Evolutionary conservation across 2,329 filamentous ascomycete genomes (phyloP).

Genomic region (Colletotrichum karsti): DNA sequence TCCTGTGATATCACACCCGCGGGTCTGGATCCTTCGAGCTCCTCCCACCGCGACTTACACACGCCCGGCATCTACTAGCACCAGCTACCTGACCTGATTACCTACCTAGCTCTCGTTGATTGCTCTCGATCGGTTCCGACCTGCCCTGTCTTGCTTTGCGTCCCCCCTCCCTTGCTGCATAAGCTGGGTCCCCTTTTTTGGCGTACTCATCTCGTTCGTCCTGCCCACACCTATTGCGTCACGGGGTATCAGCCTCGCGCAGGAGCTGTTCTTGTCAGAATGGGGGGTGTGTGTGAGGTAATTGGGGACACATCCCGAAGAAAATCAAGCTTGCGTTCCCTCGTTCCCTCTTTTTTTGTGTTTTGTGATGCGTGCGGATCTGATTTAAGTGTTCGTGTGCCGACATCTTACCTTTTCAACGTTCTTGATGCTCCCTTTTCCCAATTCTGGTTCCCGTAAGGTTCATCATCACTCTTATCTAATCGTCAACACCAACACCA

Average conservation of each 20-base stretch:
- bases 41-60: too few species aligned
- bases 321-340: background rate
- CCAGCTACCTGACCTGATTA: too few species aligned
- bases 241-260: slow-evolving; percentile 16
- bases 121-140: too few species aligned
- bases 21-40: too few species aligned
- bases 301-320: background rate
- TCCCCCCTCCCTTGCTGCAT: background rate
- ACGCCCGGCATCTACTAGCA: too few species aligned
- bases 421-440: background rate
- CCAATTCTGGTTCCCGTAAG: background rate
- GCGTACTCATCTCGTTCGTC: background rate
- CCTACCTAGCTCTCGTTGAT: too few species aligned
- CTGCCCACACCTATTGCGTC: slow-evolving; percentile 22
- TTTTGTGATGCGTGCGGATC: background rate
- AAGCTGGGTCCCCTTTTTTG: slow-evolving; percentile 1
- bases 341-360: background rate
- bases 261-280: background rate
- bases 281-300: slow-evolving; percentile 24
- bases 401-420: background rate
- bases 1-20: slow-evolving; percentile 28
- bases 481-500: background rate
- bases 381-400: slow-evolving; percentile 11
- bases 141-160: too few species aligned
- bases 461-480: background rate